Conservation (phyloP, 768 basidiomycete species). For the Gymnopilus dilepis region DNA sequence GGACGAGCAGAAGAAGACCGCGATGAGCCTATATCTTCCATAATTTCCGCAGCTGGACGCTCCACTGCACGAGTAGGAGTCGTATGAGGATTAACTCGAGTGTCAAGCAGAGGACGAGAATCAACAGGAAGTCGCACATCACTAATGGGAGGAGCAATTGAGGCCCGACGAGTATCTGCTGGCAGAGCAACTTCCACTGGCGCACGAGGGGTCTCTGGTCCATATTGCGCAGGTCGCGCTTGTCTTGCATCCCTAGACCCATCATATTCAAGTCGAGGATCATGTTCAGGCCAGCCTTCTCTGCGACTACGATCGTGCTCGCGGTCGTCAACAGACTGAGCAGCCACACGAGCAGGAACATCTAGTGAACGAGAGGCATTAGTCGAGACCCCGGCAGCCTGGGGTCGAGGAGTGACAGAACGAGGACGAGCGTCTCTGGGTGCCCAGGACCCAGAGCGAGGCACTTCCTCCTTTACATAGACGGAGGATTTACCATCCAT, state of each 20-base stretch:
- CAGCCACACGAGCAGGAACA: constrained; percentile 15
- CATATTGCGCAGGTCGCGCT: constrained; percentile 10
- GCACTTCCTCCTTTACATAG: constrained; percentile 15
- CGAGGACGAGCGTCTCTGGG: constrained; percentile 10
- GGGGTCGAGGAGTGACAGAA: constrained; percentile 19
- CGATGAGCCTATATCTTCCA: constrained; percentile 23
- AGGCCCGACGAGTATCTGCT: constrained; percentile 16
- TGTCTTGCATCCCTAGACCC: constrained; percentile 11
- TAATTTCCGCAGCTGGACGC: constrained; percentile 17
- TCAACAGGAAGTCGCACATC: constrained; percentile 22
- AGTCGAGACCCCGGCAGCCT: constrained; percentile 1
- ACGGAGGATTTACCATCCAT: constrained; percentile 7
- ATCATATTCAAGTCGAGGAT: constrained; percentile 14
- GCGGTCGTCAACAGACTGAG: constrained; percentile 12
- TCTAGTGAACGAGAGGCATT: constrained; percentile 14
- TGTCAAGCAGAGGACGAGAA: constrained; percentile 19
- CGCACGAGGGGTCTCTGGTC: constrained; percentile 12
- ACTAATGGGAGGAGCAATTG: constrained; percentile 18
- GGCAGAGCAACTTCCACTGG: constrained; percentile 18
- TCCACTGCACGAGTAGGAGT: constrained; percentile 18
- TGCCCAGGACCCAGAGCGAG: constrained; percentile 18
- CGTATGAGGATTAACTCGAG: constrained; percentile 13
- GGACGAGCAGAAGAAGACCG: constrained; percentile 22
- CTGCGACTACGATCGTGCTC: constrained; percentile 11
- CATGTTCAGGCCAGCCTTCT: constrained; percentile 13